phyloP scores from a whole-genome alignment of 139 green algal genomes.

The Coccomyxa sp. region DNA sequence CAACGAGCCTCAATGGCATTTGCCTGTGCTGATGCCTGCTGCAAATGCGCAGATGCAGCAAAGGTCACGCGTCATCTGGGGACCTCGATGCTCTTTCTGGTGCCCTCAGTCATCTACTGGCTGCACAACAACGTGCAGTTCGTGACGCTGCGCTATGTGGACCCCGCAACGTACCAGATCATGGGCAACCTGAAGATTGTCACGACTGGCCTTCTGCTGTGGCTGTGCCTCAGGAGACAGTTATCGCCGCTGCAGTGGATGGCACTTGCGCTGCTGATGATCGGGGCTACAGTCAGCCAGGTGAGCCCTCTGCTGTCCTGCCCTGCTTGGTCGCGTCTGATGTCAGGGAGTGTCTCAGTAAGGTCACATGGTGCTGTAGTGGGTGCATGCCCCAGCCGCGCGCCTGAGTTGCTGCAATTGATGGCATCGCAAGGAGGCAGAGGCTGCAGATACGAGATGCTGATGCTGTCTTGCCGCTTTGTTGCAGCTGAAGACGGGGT shows the following conservation, averaged over 20 bases:
- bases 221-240: constrained; percentile 29
- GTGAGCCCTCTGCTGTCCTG: constrained; percentile 6
- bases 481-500: constrained; percentile 25
- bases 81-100: constrained; percentile 37
- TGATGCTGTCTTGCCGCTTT: too few relatives aligned
- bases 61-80: background rate
- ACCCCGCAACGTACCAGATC: constrained; percentile 65
- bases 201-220: constrained; percentile 55
- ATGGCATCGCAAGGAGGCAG: background rate
- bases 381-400: background rate
- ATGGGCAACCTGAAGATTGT: constrained; percentile 74
- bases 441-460: too few relatives aligned
- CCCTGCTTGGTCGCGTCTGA: too few relatives aligned
- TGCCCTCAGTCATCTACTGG: constrained; percentile 65
- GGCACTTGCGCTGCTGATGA: constrained; percentile 50
- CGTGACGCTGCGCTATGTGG: constrained; percentile 44
- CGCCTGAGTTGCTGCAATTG: background rate
- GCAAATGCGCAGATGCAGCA: too few relatives aligned
- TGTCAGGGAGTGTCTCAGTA: background rate
- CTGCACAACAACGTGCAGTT: constrained; percentile 67
- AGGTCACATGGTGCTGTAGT: background rate
- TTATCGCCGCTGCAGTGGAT: constrained; percentile 47
- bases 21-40: too few relatives aligned
- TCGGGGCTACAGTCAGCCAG: constrained; percentile 53
- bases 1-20: too few relatives aligned